phyloP scores from a whole-genome alignment of 2,329 filamentous ascomycete species.

The Fusarium nurragi region DNA sequence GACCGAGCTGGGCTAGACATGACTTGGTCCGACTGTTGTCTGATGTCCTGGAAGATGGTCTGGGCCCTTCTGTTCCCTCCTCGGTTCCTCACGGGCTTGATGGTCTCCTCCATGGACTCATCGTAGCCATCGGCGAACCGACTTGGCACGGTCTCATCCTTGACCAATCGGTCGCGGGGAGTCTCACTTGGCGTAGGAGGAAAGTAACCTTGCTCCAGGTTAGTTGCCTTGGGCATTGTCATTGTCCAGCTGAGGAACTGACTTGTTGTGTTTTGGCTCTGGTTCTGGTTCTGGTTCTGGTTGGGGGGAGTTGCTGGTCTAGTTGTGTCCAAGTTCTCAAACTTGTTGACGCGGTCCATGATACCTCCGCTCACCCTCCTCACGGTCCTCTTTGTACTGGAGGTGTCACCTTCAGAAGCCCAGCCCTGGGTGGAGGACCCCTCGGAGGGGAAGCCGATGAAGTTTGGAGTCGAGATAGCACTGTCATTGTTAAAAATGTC shows the following conservation, averaged over 20 bases:
- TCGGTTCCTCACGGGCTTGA: slow-evolving; percentile 63
- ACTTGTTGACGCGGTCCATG: slow-evolving; percentile 67
- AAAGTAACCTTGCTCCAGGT: slow-evolving; percentile 61
- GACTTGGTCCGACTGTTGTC: slow-evolving; percentile 63
- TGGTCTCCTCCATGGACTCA: slow-evolving; percentile 72
- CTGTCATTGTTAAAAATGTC: slow-evolving; percentile 60
- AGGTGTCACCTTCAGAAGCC: slow-evolving; percentile 61
- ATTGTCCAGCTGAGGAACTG: slow-evolving; percentile 46
- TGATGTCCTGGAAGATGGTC: slow-evolving; percentile 68
- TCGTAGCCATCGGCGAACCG: slow-evolving; percentile 71
- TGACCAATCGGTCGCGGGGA: slow-evolving; percentile 60
- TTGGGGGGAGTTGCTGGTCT: slow-evolving; percentile 71
- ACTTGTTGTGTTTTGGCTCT: slow-evolving; percentile 70
- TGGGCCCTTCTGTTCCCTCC: slow-evolving; percentile 55
- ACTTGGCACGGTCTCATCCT: slow-evolving; percentile 54
- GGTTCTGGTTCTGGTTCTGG: slow-evolving; percentile 65
- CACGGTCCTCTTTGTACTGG: slow-evolving; percentile 54
- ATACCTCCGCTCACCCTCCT: slow-evolving; percentile 68
- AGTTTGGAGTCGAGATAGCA: slow-evolving; percentile 60
- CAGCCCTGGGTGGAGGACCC: slow-evolving; percentile 58
- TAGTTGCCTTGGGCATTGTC: slow-evolving; percentile 11
- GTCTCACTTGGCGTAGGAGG: slow-evolving; percentile 75
- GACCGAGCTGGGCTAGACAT: slow-evolving; percentile 66
- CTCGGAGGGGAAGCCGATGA: slow-evolving; percentile 61
- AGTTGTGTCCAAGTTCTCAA: slow-evolving; percentile 62